Evolutionary conservation across 2,329 filamentous ascomycete genomes (phyloP), one percentile per base, ranked within the genome.

Genomic region (Scedosporium dehoogii): DNA sequence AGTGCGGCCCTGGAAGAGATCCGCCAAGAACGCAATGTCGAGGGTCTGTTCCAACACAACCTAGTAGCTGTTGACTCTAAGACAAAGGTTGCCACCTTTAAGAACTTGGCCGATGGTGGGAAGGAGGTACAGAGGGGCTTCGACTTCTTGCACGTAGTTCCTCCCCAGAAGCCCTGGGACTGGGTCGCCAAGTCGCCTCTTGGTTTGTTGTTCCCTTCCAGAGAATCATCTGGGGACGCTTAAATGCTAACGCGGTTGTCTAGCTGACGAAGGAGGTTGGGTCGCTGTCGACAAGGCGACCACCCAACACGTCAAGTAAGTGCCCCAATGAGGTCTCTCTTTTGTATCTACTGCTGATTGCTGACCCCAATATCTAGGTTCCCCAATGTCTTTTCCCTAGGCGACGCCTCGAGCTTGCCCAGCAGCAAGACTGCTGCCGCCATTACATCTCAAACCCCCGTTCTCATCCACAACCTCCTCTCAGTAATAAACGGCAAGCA

Each of bases 381-480:
- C 65, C 65, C 71, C 67, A 76, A 76, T 62, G 70, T 76, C 61
- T 76, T 74, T 68, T 75, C 74, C n/a, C 66, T 73, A 51, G 74
- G 74, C 60, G 74, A 76, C 63, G 74, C 73, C 21, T 75, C 73
- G 1, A 74, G 73, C 63, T 69, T 75, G 21, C 73, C 73, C 16
- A 75, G 72, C 65, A 73, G 71, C 69, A 79, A 79, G 71, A 79
- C 77, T 7, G 76, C 76, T 0, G 77, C 77, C 6, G 77, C 76
- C 44, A 74, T 79, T 67, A 74, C 76, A 1, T 70, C 76, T 4
- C 74, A 79, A 67, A 70, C 74, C 1, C 77, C 77, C 1, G 74
- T 79, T 16, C 68, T 79, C 61, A 70, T 78, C n/a, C 65, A 70
- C 58, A 79, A 79, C 68, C 65, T 79, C 58, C 64, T 78, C 23